Base-by-base conservation (phyloP, 2,329 filamentous ascomycete genomes). In the Ilyonectria destructans region DNA sequence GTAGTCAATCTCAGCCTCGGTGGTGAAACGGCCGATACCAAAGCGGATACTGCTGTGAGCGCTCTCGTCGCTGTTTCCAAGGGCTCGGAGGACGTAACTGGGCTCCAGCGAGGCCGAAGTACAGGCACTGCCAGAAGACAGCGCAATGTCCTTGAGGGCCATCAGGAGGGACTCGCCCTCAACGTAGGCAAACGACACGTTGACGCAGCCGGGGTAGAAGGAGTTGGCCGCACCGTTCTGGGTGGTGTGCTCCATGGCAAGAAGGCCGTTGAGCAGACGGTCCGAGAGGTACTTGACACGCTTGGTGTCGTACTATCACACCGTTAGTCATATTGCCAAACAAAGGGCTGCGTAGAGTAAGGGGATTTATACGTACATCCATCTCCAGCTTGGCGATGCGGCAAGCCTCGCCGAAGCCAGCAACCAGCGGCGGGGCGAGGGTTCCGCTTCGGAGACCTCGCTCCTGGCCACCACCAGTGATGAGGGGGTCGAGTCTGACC, bases 1-100 rank as follows among this genome's bases (percentile, higher is more conserved):
- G 78, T 99, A 99, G 81, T 99, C 96, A 69, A 99, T 97, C 85
- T 99, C 96, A 31, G 87, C 88, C 77, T 98, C 94, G 0, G 96
- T 97, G 3, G 96, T 99, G 84, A 98, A 99, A 8, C 96, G 92
- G 33, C 96, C 96, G 78, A 99, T 98, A 55, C 96, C 96, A 75
- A 99, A 99, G 64, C 96, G 90, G 76, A 99, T 99, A 85, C 95
- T 97, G 83, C 94, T 97, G 84, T 99, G 96, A 9, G 96, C 96
- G 75, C 93, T 98, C 85, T 99, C 96, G 77, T 99, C 96, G 74
- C 95, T 98, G 86, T 93, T 98, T 67, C 96, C 96, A 19, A 99
- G 88, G 5, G 96, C 96, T 65, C 96, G 91, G 33, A 99, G 88
- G 54, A 99, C 96, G 81, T 99, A 99, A 80, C 94, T 97, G 17